These are phyloP conservation scores for Spathaspora gorwiae DNA, from an alignment of 805 yeast genomes.

Conservation along the genomic window DNA sequence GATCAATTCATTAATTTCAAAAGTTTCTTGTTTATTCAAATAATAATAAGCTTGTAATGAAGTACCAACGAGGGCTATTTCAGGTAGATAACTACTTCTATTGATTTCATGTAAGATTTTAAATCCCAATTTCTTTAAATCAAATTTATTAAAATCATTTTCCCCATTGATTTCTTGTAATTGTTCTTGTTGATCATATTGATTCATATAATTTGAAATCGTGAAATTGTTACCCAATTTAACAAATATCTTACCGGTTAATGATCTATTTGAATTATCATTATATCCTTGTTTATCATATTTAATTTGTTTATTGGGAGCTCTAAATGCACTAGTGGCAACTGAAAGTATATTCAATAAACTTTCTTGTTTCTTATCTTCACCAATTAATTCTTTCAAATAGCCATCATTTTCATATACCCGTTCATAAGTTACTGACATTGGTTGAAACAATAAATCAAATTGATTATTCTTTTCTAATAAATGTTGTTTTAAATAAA, in stretches of 20 bases:
- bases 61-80: slow-evolving; percentile 50
- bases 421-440: slow-evolving; percentile 56
- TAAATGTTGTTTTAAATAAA: slow-evolving; percentile 37
- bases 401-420: slow-evolving; percentile 54
- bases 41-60: slow-evolving; percentile 34
- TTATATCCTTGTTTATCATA: slow-evolving; percentile 19
- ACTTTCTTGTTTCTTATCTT: slow-evolving; percentile 52
- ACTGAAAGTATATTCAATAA: slow-evolving; percentile 33
- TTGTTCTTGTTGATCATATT: slow-evolving; percentile 6
- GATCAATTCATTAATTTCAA: slow-evolving; percentile 18
- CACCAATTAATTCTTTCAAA: slow-evolving; percentile 52
- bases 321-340: slow-evolving; percentile 28
- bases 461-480: slow-evolving; percentile 17
- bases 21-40: slow-evolving; percentile 8
- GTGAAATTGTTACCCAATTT: slow-evolving; percentile 30
- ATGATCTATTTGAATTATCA: slow-evolving; percentile 22
- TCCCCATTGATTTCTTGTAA: background rate
- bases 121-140: slow-evolving; percentile 51
- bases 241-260: slow-evolving; percentile 35
- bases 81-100: slow-evolving; percentile 46
- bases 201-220: slow-evolving; percentile 22
- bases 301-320: slow-evolving; percentile 1
- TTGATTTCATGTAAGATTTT: slow-evolving; percentile 50
- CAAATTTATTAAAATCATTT: slow-evolving; percentile 13
- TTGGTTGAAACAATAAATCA: slow-evolving; percentile 44